Base-by-base conservation (phyloP, 371 early-diverging fungal genomes). In the Conidiobolus incongruus region DNA sequence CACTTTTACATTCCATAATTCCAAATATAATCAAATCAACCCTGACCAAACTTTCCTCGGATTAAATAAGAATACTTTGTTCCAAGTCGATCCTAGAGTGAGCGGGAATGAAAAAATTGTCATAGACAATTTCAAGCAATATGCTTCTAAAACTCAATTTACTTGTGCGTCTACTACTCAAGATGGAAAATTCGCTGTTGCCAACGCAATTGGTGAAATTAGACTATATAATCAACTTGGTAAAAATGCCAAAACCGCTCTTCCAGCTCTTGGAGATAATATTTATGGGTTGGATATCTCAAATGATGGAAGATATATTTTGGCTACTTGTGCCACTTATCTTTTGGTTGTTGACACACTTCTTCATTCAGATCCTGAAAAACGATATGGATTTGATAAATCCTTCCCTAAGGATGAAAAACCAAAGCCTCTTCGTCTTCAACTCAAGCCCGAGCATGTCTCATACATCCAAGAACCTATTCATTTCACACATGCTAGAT, bases 261-360 rank as follows among this genome's bases (percentile, higher is more conserved):
- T 97, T 20, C 87, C 91, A 2, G 87, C 85, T 4, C 54, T 89
- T 43, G 93, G 95, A 35, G 76, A 92, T 52, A 71, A 81, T 4
- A 82, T 92, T 46, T 53, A 79, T 32, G 83, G 87, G 26, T 66
- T 94, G 28, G 94, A 93, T 54, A 75, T 89, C 3, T 81, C 84
- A n/a, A 75, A 76, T 6, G 68, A 80, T 55, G 97, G 97, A 6
- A 65, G 70, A 20, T 88, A 70, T 50, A 52, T 95, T 24, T 57
- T 95, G 29, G 89, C 90, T 8, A 97, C 98, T 1, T 88, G 83
- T 64, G 70, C 70, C 47, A 75, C 66, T 15, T 90, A 88, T 54
- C 61, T 97, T 19, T 56, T 95, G 43, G 59, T 97, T 16, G 63
- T 86, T 38, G 66, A 77, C 44, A 72, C 76, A 8, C 54, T 65